These are phyloP conservation scores for Spergularia azorica DNA, from an alignment of 179 eudicot species.

Conservation along the genomic window DNA sequence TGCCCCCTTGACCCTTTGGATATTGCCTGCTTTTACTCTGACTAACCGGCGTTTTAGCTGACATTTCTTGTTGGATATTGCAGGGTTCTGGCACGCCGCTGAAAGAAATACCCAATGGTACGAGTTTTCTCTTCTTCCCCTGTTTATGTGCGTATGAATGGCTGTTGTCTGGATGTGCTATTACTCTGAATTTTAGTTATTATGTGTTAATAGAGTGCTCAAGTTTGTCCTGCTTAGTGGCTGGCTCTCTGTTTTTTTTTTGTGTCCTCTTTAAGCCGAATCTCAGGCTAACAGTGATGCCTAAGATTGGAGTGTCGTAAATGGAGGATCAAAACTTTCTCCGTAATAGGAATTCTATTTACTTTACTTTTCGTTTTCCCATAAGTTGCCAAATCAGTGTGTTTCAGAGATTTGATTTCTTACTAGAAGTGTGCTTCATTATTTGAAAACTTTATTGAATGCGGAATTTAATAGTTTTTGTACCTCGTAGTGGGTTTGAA, in stretches of 20 bases:
- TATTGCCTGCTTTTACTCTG: not conserved
- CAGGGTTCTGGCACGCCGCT: conserved; percentile 88
- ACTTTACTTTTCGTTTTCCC: too few relatives aligned
- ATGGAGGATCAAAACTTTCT: not conserved
- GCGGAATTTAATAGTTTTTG: not conserved
- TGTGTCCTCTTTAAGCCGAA: not conserved
- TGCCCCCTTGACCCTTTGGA: conserved; percentile 23
- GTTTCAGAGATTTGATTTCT: not conserved
- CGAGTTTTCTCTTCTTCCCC: not conserved
- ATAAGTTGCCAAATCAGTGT: too few relatives aligned
- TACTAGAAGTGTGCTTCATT: not conserved
- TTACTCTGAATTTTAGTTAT: not conserved
- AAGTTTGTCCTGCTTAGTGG: not conserved
- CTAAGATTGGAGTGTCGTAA: not conserved
- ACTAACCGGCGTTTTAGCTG: not conserved
- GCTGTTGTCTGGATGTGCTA: not conserved
- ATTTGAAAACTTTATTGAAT: not conserved
- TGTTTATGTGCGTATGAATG: not conserved
- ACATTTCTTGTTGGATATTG: conserved; percentile 30
- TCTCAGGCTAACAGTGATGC: not conserved
- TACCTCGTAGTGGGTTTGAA: not conserved
- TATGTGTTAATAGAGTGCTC: not conserved
- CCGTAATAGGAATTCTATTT: not conserved
- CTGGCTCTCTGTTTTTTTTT: not conserved
- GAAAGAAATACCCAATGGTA: conserved; percentile 96